Percentiles rank a stretch among this genome's conserved stretches.
These are phyloP conservation scores for Hypoxylon sp. DNA, from an alignment of 2,329 filamentous ascomycete species.

Conservation along the genomic window DNA sequence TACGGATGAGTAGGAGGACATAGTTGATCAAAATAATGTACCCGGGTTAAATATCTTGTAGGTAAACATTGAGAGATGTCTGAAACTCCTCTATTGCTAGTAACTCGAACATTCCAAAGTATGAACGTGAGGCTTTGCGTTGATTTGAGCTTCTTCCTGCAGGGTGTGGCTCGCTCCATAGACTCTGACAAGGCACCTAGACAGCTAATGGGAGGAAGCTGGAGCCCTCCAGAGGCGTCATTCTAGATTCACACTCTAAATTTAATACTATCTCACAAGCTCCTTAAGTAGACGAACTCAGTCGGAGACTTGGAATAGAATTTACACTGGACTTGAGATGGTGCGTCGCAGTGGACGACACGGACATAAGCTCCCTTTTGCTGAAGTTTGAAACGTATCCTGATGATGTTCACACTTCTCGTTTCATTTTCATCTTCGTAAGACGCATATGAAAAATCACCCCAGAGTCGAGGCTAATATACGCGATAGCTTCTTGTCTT, in stretches of 20 bases:
- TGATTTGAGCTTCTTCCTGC: background rate
- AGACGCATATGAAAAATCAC: background rate
- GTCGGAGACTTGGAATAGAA: background rate
- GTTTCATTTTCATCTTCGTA: background rate
- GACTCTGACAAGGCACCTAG: background rate
- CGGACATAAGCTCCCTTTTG: background rate
- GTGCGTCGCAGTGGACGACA: background rate
- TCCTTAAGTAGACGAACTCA: background rate
- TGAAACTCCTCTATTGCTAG: background rate
- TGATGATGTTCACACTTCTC: background rate
- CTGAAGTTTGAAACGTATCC: no score
- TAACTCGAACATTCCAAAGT: background rate
- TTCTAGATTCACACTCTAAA: background rate
- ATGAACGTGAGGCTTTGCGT: background rate
- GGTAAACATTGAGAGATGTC: background rate
- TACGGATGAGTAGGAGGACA: background rate
- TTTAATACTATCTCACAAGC: background rate
- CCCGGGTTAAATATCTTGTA: no score
- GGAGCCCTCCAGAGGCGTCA: background rate
- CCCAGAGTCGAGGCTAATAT: background rate
- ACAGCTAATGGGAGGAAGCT: background rate
- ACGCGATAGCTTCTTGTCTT: conserved; percentile 7
- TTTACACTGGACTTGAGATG: background rate
- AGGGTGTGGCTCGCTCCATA: background rate
- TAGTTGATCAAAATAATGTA: background rate